Base-by-base conservation (phyloP, 306 rosid genomes). In the Arachis hypogaea region DNA sequence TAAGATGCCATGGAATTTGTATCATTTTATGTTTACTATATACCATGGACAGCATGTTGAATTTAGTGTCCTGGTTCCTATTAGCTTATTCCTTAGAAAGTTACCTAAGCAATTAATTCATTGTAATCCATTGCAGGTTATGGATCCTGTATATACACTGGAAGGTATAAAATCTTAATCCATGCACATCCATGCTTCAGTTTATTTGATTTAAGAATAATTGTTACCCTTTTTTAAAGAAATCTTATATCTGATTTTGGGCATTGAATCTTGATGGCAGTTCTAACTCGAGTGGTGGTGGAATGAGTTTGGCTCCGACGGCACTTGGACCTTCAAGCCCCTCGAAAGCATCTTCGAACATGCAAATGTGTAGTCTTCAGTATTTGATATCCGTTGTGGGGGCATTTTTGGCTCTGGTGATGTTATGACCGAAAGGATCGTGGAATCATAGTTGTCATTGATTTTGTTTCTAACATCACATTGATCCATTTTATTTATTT, bases 121-220 rank as follows among this genome's bases (percentile, higher is more conserved):
- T 46, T 66, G 62, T 54, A 51, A 47, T 63, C 29, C 38, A 29
- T 83, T 86, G 86, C 93, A 94, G 99, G 99, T 85, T 43, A 81
- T 86, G 93, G 96, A 47, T 80, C 93, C 67, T 94, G 99, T 81
- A 78, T n/a, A 80, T 94, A 69, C 72, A 0, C 95, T 0, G 96
- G 99, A 85, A 90, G 98, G 99, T 94, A 79, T 72, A 83, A 79
- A 72, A 75, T 75, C 73, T 62, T 50, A 66, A 59, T 57, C 74
- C 41, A 11, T 40, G 11, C 54, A 57, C 44, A 67, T 72, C 58
- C 28, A 47, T n/a, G 41, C 38, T 73, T 33, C 0, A 2, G 38
- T 33, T 76, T 8, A 30, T 49, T 40, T 65, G 42, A 59, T 75
- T 45, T 11, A 22, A 3, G 43, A 43, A 2, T 62, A 12, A 40